Percentiles rank a stretch among this genome's conserved stretches.
Conservation (phyloP, 768 basidiomycete species). For the Russula olivacea region DNA sequence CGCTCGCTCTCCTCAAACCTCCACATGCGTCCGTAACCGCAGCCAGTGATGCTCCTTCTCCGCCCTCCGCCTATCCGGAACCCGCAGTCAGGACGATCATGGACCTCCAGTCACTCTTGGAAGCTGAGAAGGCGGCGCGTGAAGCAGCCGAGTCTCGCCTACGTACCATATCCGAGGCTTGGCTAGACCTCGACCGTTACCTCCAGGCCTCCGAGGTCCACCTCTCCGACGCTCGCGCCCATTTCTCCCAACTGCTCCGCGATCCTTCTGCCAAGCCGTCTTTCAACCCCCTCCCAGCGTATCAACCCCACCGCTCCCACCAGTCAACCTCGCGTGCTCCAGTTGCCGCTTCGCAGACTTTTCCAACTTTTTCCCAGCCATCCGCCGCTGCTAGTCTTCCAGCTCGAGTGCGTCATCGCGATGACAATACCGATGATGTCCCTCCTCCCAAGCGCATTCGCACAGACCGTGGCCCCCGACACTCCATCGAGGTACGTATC, state of each 20-base stretch:
- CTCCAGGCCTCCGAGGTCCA: slow-evolving; percentile 20
- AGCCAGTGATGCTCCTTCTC: slow-evolving; percentile 9
- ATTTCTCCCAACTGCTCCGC: slow-evolving; percentile 23
- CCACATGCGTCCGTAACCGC: slow-evolving; percentile 3
- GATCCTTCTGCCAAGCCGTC: slow-evolving; percentile 21
- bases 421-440: slow-evolving; percentile 39
- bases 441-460: slow-evolving; percentile 49
- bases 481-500: slow-evolving; percentile 30
- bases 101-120: slow-evolving; percentile 22
- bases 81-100: slow-evolving; percentile 20
- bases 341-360: slow-evolving; percentile 26
- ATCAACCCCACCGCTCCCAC: slow-evolving; percentile 15
- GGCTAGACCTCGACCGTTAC: slow-evolving; percentile 25
- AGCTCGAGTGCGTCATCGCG: slow-evolving; percentile 40
- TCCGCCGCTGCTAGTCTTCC: slow-evolving; percentile 37
- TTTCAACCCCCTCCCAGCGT: slow-evolving; percentile 17
- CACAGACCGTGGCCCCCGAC: slow-evolving; percentile 35
- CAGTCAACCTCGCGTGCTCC: slow-evolving; percentile 7
- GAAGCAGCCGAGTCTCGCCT: slow-evolving; percentile 22
- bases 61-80: slow-evolving; percentile 17
- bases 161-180: slow-evolving; percentile 22
- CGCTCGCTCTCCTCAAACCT: slow-evolving; percentile 20
- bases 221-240: slow-evolving; percentile 20
- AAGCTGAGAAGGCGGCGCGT: slow-evolving; percentile 23
- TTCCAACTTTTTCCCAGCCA: slow-evolving; percentile 36